Evolutionary conservation across 768 basidiomycete genomes (phyloP), one percentile per base, ranked within the genome.

Genomic region (Lanmaoa pseudosensibilis): DNA sequence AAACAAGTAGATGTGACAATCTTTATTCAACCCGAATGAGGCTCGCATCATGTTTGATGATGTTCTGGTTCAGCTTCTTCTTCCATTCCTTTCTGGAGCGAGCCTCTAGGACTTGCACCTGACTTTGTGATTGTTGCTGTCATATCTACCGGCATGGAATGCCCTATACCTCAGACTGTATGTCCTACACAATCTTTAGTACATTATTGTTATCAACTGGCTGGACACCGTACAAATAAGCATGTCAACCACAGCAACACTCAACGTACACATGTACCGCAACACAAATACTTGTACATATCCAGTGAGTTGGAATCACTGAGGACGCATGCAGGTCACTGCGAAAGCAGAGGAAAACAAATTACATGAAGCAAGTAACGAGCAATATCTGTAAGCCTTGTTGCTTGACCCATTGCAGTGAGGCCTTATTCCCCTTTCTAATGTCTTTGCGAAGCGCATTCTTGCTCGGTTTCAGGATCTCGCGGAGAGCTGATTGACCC

Each of bases 341-440:
- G 18, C 34, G n/a, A 36, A 32, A 33, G 27, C 4, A 56, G 19
- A 25, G n/a, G 18, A 21, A 10, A 12, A 12, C 4, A 21, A 34
- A n/a, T 46, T 67, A 81, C 33, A 71, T 65, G 61, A 74, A 75
- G 64, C 77, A 80, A 30, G 75, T 71, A 37, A 90, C 81, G 46
- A 91, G 73, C 13, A 90, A 73, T n/a, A 85, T 86, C 54, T 82
- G 76, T 45, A 85, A 68, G 2, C 87, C 87, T 12, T 78, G 78
- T 54, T 81, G 69, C 75, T 90, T 90, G 32, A 87, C 86, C 80
- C 80, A 81, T 52, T 77, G 70, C 38, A 81, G 66, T 0, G 85
- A 74, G 1, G 78, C 78, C 16, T 61, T 68, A 30, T 70, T 81
- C 70, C 74, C 75, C 63, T 77, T 79, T 69, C 74, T 77, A 46